phyloP scores from a whole-genome alignment of 805 yeast species.

The Pichia thaimueangensis region DNA sequence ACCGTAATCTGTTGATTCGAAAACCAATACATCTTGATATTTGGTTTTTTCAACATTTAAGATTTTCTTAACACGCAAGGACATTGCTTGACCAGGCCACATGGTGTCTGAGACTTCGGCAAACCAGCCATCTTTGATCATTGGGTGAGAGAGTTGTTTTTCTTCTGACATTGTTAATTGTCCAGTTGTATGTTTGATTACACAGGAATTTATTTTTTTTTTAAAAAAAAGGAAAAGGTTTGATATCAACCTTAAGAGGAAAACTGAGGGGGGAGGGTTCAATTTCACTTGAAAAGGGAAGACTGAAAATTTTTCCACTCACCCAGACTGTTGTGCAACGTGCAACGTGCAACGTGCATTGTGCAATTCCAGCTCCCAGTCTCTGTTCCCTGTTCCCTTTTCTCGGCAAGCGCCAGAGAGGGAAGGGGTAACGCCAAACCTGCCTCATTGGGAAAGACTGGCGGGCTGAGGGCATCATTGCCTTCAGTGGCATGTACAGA shows the following conservation, averaged over 20 bases:
- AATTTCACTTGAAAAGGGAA: background rate
- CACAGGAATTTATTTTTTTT: background rate
- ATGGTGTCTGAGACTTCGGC: conserved; percentile 89
- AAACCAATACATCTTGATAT: conserved; percentile 90
- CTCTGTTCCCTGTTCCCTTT: too few species aligned
- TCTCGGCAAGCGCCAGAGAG: too few species aligned
- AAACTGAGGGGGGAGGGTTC: background rate
- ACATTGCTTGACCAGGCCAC: conserved; percentile 99
- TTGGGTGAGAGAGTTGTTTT: conserved; percentile 45
- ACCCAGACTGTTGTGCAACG: too few species aligned
- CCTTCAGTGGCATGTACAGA: too few species aligned
- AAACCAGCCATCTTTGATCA: conserved; percentile 88
- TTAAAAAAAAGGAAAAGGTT: background rate
- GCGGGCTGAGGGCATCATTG: too few species aligned
- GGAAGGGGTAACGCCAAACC: too few species aligned
- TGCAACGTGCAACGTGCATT: too few species aligned
- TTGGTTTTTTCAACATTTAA: conserved; percentile 79
- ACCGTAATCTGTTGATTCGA: conserved; percentile 90
- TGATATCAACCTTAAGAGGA: too few species aligned
- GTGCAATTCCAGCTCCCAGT: too few species aligned
- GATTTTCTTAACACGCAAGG: conserved; percentile 78
- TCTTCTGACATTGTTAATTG: conserved; percentile 7
- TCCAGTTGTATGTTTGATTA: background rate
- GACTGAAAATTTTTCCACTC: too few species aligned
- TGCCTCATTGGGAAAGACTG: too few species aligned